Evolutionary conservation across 108 stramenopile species (phyloP), one percentile per base, ranked within the genome.

Genomic region (Discostella stelligeroides): DNA sequence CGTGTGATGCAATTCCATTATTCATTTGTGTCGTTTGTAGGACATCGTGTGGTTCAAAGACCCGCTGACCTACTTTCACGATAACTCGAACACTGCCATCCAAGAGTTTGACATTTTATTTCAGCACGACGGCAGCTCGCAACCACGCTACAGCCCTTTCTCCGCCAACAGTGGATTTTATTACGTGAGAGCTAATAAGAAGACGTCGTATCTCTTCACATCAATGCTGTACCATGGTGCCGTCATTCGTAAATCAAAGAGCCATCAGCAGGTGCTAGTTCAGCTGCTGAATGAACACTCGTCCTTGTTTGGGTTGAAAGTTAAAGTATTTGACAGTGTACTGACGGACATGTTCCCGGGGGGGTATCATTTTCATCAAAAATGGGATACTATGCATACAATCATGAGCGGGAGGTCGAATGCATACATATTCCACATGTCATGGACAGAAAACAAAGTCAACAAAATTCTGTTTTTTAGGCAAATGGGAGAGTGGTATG

Each of bases 401-500:
- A 80, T 83, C 18, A 42, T 79, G 23, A 50, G 29, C 23, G 75
- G 70, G 14, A 68, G 72, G 27, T 58, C 68, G 9, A 72, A 72
- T 38, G 76, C 81, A 45, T 82, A 74, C 51, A 29, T 77, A 20
- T 53, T 82, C 1, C 81, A 82, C 72, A 82, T 82, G 81, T 61
- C 63, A 5, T 82, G 81, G 76, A 88, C 87, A 28, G 55, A 70
- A 28, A 74, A 79, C 48, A 85, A 85, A 60, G 48, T 59, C 11
- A 65, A 68, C 63, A 88, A 88, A 57, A 21, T 88, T 20, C 56
- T 62, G 23, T 82, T 84, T 56, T 61, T 88, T 4, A 53, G 66
- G 55, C 77, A 84, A 41, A 57, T 82, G 50, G 88, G 87, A 20
- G 87, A 88, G 43, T 92, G 86, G 87, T 88, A 88, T 60, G 70